Percentiles rank a stretch among this genome's conserved stretches.
Conservation (phyloP, 768 basidiomycete species). For the Trametes sanguinea region DNA sequence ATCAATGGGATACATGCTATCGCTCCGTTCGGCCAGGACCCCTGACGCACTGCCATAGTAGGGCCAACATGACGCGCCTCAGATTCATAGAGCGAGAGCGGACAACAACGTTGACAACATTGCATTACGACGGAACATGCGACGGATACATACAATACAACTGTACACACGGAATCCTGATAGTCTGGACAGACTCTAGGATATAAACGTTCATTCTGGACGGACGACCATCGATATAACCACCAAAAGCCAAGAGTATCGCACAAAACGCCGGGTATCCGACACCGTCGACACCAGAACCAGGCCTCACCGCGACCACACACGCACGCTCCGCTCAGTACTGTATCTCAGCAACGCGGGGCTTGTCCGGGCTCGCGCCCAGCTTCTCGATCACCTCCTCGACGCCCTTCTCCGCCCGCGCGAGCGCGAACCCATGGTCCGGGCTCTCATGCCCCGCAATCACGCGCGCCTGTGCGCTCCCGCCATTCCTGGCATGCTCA, state of each 20-base stretch:
- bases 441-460: slow-evolving; percentile 27
- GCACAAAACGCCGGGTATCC: neutral
- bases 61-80: no score
- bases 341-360: slow-evolving; percentile 14
- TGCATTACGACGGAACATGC: no score
- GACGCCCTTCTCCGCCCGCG: slow-evolving; percentile 30
- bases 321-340: slow-evolving; percentile 3
- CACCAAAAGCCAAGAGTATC: no score
- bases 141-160: no score
- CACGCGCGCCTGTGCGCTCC: slow-evolving; percentile 28
- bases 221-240: no score
- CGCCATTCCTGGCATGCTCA: slow-evolving; percentile 33
- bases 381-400: slow-evolving; percentile 29
- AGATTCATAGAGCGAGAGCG: neutral
- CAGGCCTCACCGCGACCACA: neutral
- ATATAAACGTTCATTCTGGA: no score
- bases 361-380: slow-evolving; percentile 15
- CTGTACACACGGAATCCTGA: no score
- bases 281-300: neutral
- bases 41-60: no score
- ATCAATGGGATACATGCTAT: neutral
- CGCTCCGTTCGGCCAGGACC: neutral
- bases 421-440: slow-evolving; percentile 28
- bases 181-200: no score
- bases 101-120: neutral